Conservation (phyloP, 495 filamentous ascomycete genomes). For the Penicillium chermesinum region DNA sequence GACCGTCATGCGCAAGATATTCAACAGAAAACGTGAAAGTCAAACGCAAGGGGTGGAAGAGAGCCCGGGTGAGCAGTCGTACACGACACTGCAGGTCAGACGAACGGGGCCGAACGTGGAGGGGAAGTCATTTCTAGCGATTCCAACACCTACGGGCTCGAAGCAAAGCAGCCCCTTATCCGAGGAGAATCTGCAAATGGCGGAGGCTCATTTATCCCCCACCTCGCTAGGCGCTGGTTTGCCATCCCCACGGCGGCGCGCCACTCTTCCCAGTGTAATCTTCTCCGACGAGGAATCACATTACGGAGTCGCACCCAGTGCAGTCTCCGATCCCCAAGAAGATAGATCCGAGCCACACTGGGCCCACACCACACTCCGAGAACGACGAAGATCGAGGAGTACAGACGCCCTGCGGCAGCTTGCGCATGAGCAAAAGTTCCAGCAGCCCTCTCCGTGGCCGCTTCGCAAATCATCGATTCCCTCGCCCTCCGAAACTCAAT, state of each 20-base stretch:
- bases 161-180: conserved; percentile 26
- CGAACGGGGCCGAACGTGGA: neutral
- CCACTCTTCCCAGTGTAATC: conserved; percentile 42
- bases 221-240: conserved; percentile 19
- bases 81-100: neutral
- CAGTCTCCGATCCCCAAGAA: conserved; percentile 25
- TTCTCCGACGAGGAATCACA: conserved; percentile 40
- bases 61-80: conserved; percentile 14
- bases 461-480: conserved; percentile 22
- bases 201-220: conserved; percentile 20
- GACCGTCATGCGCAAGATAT: conserved; percentile 46
- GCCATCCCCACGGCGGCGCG: conserved; percentile 30
- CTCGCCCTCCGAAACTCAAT: conserved; percentile 20
- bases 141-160: conserved; percentile 23
- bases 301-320: conserved; percentile 24
- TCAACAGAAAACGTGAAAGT: conserved; percentile 40
- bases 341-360: conserved; percentile 12
- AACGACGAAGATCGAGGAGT: conserved; percentile 31
- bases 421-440: conserved; percentile 10
- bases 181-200: conserved; percentile 17
- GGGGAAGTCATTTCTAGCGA: conserved; percentile 13
- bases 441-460: conserved; percentile 24
- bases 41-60: conserved; percentile 32
- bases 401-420: conserved; percentile 24
- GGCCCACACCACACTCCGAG: conserved; percentile 17